Evolutionary conservation across 495 filamentous ascomycete species (phyloP).

Genomic region (Extremus antarcticus): DNA sequence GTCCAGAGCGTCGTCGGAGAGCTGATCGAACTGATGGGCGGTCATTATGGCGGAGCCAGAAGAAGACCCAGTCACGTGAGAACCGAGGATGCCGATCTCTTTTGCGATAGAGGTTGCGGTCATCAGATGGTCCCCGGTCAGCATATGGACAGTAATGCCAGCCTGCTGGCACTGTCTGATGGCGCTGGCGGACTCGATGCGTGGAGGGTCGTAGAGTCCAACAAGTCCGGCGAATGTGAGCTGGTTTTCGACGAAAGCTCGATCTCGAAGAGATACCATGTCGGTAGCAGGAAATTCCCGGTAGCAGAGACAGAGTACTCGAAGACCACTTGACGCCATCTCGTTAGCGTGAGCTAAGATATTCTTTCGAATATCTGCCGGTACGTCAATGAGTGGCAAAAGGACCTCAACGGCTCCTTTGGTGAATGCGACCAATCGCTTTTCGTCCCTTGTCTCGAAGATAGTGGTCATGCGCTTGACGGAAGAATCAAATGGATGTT

Average conservation of each 20-base stretch:
- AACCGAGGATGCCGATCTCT: conserved; percentile 39
- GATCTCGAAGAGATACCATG: conserved; percentile 23
- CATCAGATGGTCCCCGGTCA: conserved; percentile 49
- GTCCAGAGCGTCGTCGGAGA: conserved; percentile 46
- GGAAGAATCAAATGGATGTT: conserved; percentile 49
- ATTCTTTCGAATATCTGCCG: conserved; percentile 26
- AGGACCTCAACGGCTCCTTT: conserved; percentile 49
- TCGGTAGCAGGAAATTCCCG: conserved; percentile 26
- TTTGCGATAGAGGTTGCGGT: conserved; percentile 50
- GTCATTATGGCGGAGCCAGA: conserved; percentile 48
- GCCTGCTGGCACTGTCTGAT: conserved; percentile 43
- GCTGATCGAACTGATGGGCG: conserved; percentile 52
- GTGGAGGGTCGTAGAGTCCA: conserved; percentile 62
- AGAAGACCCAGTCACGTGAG: conserved; percentile 27
- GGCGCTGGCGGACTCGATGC: conserved; percentile 48
- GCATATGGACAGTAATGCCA: conserved; percentile 50
- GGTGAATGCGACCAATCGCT: conserved; percentile 37
- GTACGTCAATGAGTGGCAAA: conserved; percentile 35
- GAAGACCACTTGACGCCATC: conserved; percentile 45
- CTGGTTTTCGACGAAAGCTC: conserved; percentile 44
- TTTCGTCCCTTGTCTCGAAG: conserved; percentile 30
- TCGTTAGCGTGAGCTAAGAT: conserved; percentile 37
- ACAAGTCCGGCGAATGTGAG: conserved; percentile 55
- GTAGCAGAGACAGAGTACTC: conserved; percentile 45
- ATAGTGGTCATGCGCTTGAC: conserved; percentile 48